Evolutionary conservation across 352 stramenopile species (phyloP).

Genomic region (Phytophthora ohioensis): DNA sequence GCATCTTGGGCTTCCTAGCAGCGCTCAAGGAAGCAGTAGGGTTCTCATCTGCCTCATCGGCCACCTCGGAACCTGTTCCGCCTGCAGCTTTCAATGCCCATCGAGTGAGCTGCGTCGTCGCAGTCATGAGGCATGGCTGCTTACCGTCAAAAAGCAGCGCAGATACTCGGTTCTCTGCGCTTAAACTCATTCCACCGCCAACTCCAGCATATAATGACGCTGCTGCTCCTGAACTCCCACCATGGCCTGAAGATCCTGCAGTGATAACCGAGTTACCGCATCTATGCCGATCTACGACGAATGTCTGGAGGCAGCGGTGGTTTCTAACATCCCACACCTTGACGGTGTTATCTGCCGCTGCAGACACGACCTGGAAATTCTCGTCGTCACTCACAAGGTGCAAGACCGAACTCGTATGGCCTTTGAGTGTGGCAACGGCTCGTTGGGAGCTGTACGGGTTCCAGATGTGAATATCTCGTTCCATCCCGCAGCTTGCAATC

Average conservation of each 20-base stretch:
- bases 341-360: conserved; percentile 83
- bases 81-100: conserved; percentile 68
- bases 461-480: conserved; percentile 90
- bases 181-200: conserved; percentile 36
- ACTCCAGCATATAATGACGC: conserved; percentile 47
- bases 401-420: conserved; percentile 79
- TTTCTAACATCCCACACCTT: conserved; percentile 89
- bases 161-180: conserved; percentile 71
- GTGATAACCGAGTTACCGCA: conserved; percentile 5
- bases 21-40: conserved; percentile 4
- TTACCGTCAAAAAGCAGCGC: conserved; percentile 75
- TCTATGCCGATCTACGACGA: conserved; percentile 58
- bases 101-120: conserved; percentile 71
- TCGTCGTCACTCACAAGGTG: conserved; percentile 84
- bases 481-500: conserved; percentile 86
- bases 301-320: conserved; percentile 84
- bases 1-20: conserved; percentile 20
- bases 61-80: conserved; percentile 51
- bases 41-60: conserved; percentile 50
- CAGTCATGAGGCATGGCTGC: conserved; percentile 70
- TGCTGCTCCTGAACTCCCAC: conserved; percentile 4
- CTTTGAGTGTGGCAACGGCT: conserved; percentile 72
- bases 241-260: conserved; percentile 11
- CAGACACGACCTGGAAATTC: conserved; percentile 87
- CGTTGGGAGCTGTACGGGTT: conserved; percentile 90